Evolutionary conservation across 257 asterid species (phyloP), one percentile per base, ranked within the genome.

Genomic region (Solanum etuberosum): DNA sequence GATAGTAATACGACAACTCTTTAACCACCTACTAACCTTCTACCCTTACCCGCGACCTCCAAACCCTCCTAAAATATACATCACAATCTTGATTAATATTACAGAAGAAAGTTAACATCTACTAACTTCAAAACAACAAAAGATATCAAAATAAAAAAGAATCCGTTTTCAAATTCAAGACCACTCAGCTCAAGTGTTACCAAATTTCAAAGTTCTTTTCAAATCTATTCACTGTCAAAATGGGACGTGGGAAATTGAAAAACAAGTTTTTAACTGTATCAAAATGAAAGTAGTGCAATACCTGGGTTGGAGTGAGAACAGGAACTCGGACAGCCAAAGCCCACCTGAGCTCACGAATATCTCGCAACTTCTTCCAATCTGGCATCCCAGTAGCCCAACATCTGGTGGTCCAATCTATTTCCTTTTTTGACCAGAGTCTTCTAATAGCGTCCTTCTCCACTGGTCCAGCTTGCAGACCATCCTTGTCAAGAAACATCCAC

Each of bases 321-420:
- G 99, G 97, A 89, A 97, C 99, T 85, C 97, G 96, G 87, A 88
- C 89, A 91, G 98, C 96, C 91, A 97, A 92, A 63, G 98, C 97
- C 99, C 99, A 97, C 51, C 99, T 94, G 81, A 95, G 99, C 90
- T 97, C 99, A 86, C 99, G 96, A 87, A 97, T 95, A 90, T 97
- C 99, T 90, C 98, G 91, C 81, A 97, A 91, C 89, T 91, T 94
- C 94, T 97, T 97, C 99, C 99, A 95, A 91, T 97, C 99, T 87
- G 95, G 90, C 99, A 95, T 95, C 93, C 98, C 98, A 90, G 98
- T 92, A 85, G 98, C 99, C 97, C 97, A 92, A 88, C 98, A 97
- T 90, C 94, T 93, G 73, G 99, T 94, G 25, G 98, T 95, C 99
- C 99, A 97, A 83, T 94, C 94, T 78, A 97, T 95, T 93, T 94